phyloP scores from a whole-genome alignment of 163 green algal species.

The Trebouxia gelatinosa region DNA sequence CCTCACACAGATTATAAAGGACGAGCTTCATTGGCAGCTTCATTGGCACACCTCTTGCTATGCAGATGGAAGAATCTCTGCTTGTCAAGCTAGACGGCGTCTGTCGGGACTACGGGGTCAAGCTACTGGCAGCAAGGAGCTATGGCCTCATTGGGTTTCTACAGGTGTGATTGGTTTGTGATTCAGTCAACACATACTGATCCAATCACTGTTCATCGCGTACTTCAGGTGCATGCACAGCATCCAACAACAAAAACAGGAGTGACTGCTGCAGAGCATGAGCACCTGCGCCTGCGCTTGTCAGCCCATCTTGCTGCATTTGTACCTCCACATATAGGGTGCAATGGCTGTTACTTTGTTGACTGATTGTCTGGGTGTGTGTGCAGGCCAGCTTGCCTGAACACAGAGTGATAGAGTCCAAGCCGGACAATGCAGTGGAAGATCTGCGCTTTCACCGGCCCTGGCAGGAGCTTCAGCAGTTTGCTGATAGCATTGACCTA shows the following conservation, averaged over 20 bases:
- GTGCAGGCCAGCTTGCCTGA: conserved; percentile 70
- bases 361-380: not conserved
- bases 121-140: conserved; percentile 71
- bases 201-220: not conserved
- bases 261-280: not conserved
- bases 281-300: too few species aligned
- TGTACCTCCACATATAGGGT: too few species aligned
- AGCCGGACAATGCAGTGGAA: conserved; percentile 82
- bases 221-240: not conserved
- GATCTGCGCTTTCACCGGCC: conserved; percentile 81
- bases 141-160: conserved; percentile 85
- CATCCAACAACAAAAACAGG: not conserved
- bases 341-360: too few species aligned
- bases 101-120: conserved; percentile 60
- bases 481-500: conserved; percentile 70
- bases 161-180: conserved; percentile 52
- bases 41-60: not conserved
- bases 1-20: not conserved
- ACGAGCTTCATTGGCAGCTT: not conserved
- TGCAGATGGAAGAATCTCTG: conserved; percentile 67
- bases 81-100: conserved; percentile 69
- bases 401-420: conserved; percentile 86
- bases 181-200: not conserved
- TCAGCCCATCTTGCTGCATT: not conserved
- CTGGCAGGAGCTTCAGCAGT: conserved; percentile 78